Evolutionary conservation across 257 asterid genomes (phyloP).

Genomic region (Solanum sejunctum): DNA sequence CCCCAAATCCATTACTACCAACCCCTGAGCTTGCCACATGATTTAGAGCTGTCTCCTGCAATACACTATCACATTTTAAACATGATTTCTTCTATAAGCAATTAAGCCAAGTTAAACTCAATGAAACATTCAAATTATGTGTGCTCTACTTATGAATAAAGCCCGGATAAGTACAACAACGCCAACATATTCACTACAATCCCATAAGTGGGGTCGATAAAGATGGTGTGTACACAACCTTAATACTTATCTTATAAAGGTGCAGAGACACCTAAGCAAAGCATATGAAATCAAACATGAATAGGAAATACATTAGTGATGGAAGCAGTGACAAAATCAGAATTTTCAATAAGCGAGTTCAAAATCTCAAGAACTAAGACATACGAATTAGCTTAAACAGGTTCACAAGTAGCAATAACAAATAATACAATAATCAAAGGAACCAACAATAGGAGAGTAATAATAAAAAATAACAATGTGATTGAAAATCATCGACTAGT

Average conservation of each 20-base stretch:
- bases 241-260: neutral
- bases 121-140: neutral
- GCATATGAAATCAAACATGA: neutral
- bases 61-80: neutral
- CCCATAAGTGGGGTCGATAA: neutral
- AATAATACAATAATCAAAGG: neutral
- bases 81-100: neutral
- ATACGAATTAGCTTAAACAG: too few relatives aligned
- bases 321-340: too few relatives aligned
- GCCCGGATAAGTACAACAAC: neutral
- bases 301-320: neutral
- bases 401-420: neutral
- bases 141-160: neutral
- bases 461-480: neutral
- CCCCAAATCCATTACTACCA: constrained; percentile 72
- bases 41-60: constrained; percentile 78
- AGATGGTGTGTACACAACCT: neutral
- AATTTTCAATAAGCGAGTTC: too few relatives aligned
- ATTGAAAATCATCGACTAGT: neutral
- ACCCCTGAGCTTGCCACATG: constrained; percentile 73
- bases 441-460: too few relatives aligned
- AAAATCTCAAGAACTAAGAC: too few relatives aligned
- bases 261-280: too few relatives aligned
- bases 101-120: neutral
- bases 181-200: neutral